phyloP scores from a whole-genome alignment of 768 basidiomycete species.

The Xerocomus spinulosus region DNA sequence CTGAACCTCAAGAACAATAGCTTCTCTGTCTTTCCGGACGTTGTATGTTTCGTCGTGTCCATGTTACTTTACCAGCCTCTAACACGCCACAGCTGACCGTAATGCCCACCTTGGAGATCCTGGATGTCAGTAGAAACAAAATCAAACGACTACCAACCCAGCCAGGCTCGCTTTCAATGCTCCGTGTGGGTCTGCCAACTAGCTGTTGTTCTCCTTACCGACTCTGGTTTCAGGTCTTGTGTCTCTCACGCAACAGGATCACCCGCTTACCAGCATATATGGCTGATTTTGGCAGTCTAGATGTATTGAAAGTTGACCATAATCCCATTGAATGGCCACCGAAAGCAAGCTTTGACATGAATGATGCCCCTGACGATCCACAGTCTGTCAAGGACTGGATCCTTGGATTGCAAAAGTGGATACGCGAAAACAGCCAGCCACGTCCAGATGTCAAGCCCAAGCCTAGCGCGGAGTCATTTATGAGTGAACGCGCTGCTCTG shows the following conservation, averaged over 20 bases:
- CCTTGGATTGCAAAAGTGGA: constrained; percentile 66
- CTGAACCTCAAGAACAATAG: constrained; percentile 83
- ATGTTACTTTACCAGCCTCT: constrained; percentile 5
- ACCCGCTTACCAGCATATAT: constrained; percentile 76
- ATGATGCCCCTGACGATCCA: constrained; percentile 39
- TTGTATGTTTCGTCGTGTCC: constrained; percentile 49
- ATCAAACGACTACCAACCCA: constrained; percentile 73
- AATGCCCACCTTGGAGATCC: constrained; percentile 84
- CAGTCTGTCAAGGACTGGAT: constrained; percentile 72
- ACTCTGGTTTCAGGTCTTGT: constrained; percentile 60
- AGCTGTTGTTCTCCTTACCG: neutral
- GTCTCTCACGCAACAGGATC: constrained; percentile 81
- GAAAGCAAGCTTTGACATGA: constrained; percentile 44
- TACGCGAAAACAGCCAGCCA: constrained; percentile 46
- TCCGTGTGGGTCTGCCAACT: constrained; percentile 50
- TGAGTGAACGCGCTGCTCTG: constrained; percentile 37
- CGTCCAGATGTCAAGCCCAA: constrained; percentile 30
- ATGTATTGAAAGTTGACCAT: constrained; percentile 79
- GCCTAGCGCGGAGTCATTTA: constrained; percentile 47
- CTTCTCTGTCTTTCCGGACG: constrained; percentile 79
- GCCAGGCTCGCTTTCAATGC: constrained; percentile 72
- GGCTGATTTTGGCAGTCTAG: constrained; percentile 62
- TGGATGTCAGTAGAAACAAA: constrained; percentile 93
- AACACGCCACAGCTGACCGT: constrained; percentile 58
- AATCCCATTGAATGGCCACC: constrained; percentile 97